Percentiles rank a stretch among this genome's conserved stretches.
Conservation (phyloP, 805 yeast genomes). For the Wickerhamomyces silvicola region DNA sequence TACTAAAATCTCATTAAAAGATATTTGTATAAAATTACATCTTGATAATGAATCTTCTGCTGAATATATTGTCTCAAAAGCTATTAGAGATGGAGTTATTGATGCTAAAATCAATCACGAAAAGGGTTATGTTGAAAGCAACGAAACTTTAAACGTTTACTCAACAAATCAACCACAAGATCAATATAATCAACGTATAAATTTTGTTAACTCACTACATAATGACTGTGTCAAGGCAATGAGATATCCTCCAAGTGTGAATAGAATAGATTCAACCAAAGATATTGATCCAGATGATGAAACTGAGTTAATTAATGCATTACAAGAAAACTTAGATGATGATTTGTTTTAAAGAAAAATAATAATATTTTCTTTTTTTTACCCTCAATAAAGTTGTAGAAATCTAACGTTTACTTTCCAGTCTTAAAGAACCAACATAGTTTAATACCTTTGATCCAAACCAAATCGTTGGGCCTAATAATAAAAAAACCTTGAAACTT, state of each 20-base stretch:
- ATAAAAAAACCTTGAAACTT: slow-evolving; percentile 10
- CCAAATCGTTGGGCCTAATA: slow-evolving; percentile 23
- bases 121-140: slow-evolving; percentile 84
- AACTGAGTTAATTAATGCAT: slow-evolving; percentile 19
- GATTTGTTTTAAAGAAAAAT: slow-evolving; percentile 15
- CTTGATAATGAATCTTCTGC: slow-evolving; percentile 93
- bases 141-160: slow-evolving; percentile 80
- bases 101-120: slow-evolving; percentile 92
- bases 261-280: slow-evolving; percentile 12
- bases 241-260: slow-evolving; percentile 65
- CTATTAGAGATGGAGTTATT: slow-evolving; percentile 94
- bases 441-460: slow-evolving; percentile 22
- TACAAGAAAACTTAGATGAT: slow-evolving; percentile 22
- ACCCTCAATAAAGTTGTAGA: background rate
- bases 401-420: slow-evolving; percentile 21
- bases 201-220: slow-evolving; percentile 83
- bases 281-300: slow-evolving; percentile 17
- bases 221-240: slow-evolving; percentile 90
- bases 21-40: slow-evolving; percentile 86
- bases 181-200: slow-evolving; percentile 88
- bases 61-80: slow-evolving; percentile 94
- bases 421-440: slow-evolving; percentile 21
- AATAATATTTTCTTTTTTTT: background rate
- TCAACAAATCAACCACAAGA: slow-evolving; percentile 82
- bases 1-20: slow-evolving; percentile 84